phyloP scores from a whole-genome alignment of 306 rosid genomes.

The Cicer yamashitae region DNA sequence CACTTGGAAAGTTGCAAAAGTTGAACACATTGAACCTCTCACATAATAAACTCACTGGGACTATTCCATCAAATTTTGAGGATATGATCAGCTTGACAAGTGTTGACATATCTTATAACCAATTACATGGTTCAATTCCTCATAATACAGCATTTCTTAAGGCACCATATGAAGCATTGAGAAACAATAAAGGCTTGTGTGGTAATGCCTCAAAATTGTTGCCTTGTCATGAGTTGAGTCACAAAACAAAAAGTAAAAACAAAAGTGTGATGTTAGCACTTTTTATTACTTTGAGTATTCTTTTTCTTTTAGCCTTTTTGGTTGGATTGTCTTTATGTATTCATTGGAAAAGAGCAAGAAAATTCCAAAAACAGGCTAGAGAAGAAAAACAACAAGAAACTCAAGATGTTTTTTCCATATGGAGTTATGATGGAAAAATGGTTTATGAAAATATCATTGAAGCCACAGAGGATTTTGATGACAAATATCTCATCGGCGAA shows the following conservation, averaged over 20 bases:
- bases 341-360: conserved; percentile 6
- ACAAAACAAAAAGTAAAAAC: neutral
- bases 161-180: conserved; percentile 35
- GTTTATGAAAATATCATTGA: conserved; percentile 40
- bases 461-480: conserved; percentile 47
- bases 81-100: conserved; percentile 50
- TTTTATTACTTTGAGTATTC: neutral
- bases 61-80: conserved; percentile 44
- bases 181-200: conserved; percentile 38
- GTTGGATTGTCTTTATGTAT: conserved; percentile 5
- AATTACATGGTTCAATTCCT: conserved; percentile 44
- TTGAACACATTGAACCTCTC: conserved; percentile 57
- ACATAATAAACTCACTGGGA: conserved; percentile 50
- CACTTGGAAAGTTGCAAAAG: conserved; percentile 37
- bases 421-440: conserved; percentile 39
- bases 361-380: neutral
- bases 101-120: conserved; percentile 51
- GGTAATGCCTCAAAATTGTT: conserved; percentile 23
- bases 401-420: conserved; percentile 34
- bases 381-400: conserved; percentile 19
- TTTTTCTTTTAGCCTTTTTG: neutral
- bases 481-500: conserved; percentile 38
- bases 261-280: neutral
- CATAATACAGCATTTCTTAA: conserved; percentile 24
- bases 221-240: conserved; percentile 1